phyloP scores from a whole-genome alignment of 2,329 filamentous ascomycete species.

The Fusarium clavum region DNA sequence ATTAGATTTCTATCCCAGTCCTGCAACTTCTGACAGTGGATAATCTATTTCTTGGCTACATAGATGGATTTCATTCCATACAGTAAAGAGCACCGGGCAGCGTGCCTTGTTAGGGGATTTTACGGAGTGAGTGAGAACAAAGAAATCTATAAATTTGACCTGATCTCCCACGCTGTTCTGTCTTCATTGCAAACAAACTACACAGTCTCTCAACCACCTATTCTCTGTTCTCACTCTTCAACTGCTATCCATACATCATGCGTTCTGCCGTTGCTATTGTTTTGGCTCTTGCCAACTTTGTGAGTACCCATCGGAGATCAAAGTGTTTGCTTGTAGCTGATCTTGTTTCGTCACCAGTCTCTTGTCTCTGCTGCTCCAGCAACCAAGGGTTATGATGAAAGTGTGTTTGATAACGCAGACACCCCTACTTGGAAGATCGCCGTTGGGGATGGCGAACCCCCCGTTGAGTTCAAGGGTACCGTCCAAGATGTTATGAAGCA shows the following conservation, averaged over 20 bases:
- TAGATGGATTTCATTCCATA: fast-evolving
- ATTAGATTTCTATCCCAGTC: not conserved
- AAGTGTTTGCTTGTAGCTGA: not conserved
- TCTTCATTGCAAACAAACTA: not conserved
- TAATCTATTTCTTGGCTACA: not conserved
- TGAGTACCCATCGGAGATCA: not conserved
- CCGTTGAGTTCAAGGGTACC: not conserved
- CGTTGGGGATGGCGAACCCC: not conserved
- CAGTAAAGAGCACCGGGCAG: not conserved
- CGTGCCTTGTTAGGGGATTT: not conserved
- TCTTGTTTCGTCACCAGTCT: not conserved
- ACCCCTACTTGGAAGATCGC: not conserved
- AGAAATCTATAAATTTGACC: not conserved
- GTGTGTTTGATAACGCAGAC: not conserved
- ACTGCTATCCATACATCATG: not conserved
- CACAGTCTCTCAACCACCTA: not conserved
- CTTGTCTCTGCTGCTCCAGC: not conserved
- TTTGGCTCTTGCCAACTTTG: not conserved
- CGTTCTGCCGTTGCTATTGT: not conserved
- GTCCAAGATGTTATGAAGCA: not conserved
- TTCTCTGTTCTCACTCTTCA: not conserved
- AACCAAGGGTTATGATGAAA: not conserved
- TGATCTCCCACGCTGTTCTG: not conserved
- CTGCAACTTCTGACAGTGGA: not conserved
- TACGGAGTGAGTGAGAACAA: no score